Conservation (phyloP, 805 yeast species). For the Ogataea haglerorum region DNA sequence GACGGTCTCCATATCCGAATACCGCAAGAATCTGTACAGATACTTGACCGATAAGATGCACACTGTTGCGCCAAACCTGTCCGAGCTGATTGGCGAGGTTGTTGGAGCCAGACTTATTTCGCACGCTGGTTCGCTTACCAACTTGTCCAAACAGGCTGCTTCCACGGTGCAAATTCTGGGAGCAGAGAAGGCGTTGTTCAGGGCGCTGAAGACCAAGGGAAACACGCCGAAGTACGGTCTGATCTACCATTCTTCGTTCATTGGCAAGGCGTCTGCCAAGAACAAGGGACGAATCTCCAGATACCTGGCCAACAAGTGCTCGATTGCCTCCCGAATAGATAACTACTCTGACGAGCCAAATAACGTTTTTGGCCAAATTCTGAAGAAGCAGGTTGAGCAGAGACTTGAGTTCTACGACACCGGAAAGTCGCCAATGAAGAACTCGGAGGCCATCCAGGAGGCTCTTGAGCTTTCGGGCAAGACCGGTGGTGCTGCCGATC, state of each 20-base stretch:
- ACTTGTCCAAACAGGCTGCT: constrained; percentile 96
- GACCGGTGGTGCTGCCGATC: constrained; percentile 25
- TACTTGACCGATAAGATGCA: constrained; percentile 95
- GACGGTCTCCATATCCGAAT: constrained; percentile 87
- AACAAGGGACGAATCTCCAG: constrained; percentile 99
- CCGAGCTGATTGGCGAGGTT: constrained; percentile 96
- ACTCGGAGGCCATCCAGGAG: constrained; percentile 87
- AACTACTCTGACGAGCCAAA: constrained; percentile 94
- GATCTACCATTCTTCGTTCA: constrained; percentile 91
- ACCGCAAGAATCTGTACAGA: constrained; percentile 77
- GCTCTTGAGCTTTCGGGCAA: constrained; percentile 68
- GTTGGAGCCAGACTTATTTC: constrained; percentile 98
- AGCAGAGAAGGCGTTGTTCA: constrained; percentile 94
- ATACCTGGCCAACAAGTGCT: constrained; percentile 97
- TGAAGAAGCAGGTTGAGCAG: constrained; percentile 97
- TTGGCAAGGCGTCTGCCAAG: constrained; percentile 90
- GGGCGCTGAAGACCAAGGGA: constrained; percentile 95
- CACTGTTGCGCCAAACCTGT: constrained; percentile 94
- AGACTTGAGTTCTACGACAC: constrained; percentile 94
- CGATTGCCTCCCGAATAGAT: constrained; percentile 98
- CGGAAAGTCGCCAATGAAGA: constrained; percentile 96
- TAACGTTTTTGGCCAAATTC: constrained; percentile 81
- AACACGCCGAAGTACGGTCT: constrained; percentile 96
- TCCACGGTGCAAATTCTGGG: constrained; percentile 97
- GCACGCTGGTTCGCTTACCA: constrained; percentile 97